Evolutionary conservation across 2,329 filamentous ascomycete genomes (phyloP).

Genomic region (Neurospora sp.): DNA sequence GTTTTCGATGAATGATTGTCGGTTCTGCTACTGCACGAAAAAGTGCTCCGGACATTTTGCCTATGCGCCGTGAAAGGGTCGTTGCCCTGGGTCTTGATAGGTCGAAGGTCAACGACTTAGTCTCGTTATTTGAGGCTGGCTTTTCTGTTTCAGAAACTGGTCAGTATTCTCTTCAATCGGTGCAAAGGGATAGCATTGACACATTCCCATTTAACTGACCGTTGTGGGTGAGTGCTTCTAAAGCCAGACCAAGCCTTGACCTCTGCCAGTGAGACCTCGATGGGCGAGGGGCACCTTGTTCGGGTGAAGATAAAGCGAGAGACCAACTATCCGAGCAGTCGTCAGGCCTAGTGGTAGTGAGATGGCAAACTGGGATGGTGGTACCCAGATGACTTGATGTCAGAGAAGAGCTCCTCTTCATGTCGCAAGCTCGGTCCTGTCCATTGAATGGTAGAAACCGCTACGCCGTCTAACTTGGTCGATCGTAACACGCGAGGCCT

Average conservation of each 20-base stretch:
- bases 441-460: slow-evolving; percentile 8
- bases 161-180: neutral
- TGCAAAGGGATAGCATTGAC: neutral
- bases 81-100: slow-evolving; percentile 4
- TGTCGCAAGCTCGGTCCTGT: slow-evolving; percentile 10
- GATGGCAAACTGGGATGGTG: slow-evolving; percentile 3
- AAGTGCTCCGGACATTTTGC: slow-evolving; percentile 30
- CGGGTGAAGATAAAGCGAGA: slow-evolving; percentile 1
- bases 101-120: neutral
- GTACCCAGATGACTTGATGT: slow-evolving; percentile 8
- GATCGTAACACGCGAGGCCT: neutral
- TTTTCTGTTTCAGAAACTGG: slow-evolving; percentile 5
- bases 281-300: slow-evolving; percentile 17
- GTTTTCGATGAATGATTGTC: slow-evolving; percentile 32
- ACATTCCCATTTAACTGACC: slow-evolving; percentile 13
- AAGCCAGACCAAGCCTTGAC: slow-evolving; percentile 31
- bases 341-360: neutral
- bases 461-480: neutral
- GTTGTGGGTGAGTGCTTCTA: slow-evolving; percentile 33
- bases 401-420: slow-evolving; percentile 18
- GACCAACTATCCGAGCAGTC: slow-evolving; percentile 1
- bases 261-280: slow-evolving; percentile 30
- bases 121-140: slow-evolving; percentile 9
- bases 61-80: slow-evolving; percentile 13
- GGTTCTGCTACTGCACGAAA: slow-evolving; percentile 28